Conservation (phyloP, 495 filamentous ascomycete genomes). For the Neurospora sp. region DNA sequence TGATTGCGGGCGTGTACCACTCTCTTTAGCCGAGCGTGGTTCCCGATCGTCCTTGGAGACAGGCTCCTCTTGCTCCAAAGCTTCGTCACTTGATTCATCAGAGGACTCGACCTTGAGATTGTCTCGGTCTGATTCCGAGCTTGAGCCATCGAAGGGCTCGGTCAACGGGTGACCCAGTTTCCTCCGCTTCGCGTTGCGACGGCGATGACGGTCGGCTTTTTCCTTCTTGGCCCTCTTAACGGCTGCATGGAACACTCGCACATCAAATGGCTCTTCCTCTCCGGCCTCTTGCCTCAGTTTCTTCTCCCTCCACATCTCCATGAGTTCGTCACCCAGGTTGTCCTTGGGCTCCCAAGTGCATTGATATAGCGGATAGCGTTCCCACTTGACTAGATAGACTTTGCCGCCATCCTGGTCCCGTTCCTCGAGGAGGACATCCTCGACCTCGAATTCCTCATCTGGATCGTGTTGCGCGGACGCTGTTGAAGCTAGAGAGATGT, state of each 20-base stretch:
- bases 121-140: neutral
- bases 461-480: conserved; percentile 26
- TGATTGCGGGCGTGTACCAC: neutral
- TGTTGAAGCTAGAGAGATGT: conserved; percentile 55
- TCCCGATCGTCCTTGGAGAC: neutral
- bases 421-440: conserved; percentile 43
- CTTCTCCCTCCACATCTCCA: conserved; percentile 43
- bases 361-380: conserved; percentile 45
- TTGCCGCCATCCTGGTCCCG: conserved; percentile 22
- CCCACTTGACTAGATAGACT: conserved; percentile 58
- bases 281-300: conserved; percentile 37
- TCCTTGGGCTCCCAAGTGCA: conserved; percentile 57
- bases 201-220: conserved; percentile 33
- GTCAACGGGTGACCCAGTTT: conserved; percentile 24
- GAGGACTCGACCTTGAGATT: neutral
- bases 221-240: conserved; percentile 14
- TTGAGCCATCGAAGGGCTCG: conserved; percentile 1
- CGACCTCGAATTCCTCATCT: conserved; percentile 37
- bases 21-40: neutral
- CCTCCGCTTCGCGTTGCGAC: conserved; percentile 36
- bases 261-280: conserved; percentile 34
- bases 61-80: conserved; percentile 2
- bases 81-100: neutral
- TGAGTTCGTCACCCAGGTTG: conserved; percentile 39
- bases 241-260: conserved; percentile 33